These are phyloP conservation scores for Monosporascus cannonballus DNA, from an alignment of 2,329 filamentous ascomycete genomes.

Conservation along the genomic window DNA sequence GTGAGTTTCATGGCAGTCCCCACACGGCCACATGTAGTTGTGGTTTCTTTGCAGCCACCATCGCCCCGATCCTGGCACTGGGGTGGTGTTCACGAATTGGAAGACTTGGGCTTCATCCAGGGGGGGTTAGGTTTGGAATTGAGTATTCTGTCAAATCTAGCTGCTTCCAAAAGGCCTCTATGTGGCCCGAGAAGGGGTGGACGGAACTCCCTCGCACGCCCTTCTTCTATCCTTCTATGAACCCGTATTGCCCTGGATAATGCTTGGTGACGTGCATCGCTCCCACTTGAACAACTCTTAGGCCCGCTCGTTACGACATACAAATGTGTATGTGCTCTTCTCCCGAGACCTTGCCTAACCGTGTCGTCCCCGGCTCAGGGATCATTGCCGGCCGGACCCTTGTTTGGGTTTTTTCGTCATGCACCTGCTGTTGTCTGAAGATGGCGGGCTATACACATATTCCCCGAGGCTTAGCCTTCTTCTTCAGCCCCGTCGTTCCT, in stretches of 20 bases:
- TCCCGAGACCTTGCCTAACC: neutral
- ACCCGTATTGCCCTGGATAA: neutral
- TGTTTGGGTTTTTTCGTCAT: neutral
- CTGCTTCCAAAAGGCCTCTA: neutral
- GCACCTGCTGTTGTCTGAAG: neutral
- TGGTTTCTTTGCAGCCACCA: slow-evolving; percentile 28
- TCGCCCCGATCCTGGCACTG: slow-evolving; percentile 23
- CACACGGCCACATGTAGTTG: slow-evolving; percentile 19
- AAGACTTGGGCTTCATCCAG: slow-evolving; percentile 3
- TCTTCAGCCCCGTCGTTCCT: slow-evolving; percentile 1
- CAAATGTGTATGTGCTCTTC: neutral
- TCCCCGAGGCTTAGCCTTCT: neutral
- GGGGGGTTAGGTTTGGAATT: neutral
- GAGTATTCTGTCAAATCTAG: no score
- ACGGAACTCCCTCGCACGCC: neutral
- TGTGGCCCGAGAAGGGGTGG: neutral
- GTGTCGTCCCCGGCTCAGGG: neutral
- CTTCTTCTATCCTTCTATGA: neutral
- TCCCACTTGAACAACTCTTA: neutral
- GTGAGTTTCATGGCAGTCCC: slow-evolving; percentile 22
- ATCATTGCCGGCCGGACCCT: neutral
- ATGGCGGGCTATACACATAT: neutral
- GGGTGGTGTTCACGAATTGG: slow-evolving; percentile 13
- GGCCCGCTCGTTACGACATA: neutral
- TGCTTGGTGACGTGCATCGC: neutral